These are phyloP conservation scores for Coemansia sp. DNA, from an alignment of 192 early-diverging fungal species.

Conservation along the genomic window DNA sequence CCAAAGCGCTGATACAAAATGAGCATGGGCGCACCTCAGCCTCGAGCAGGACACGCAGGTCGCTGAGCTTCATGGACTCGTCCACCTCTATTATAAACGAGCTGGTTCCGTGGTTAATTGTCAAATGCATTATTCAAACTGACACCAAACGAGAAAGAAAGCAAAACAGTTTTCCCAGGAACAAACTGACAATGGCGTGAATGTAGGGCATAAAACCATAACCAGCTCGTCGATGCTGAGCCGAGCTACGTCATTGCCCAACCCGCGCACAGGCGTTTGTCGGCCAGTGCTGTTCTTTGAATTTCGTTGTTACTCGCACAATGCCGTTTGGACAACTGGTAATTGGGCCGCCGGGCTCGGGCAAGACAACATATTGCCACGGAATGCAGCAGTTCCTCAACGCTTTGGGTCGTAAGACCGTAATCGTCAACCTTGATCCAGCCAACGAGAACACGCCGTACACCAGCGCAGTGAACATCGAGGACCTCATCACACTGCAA, in stretches of 20 bases:
- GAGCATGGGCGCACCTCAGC: constrained; percentile 58
- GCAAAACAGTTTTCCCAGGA: no score
- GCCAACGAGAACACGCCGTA: constrained; percentile 92
- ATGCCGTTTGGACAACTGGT: constrained; percentile 73
- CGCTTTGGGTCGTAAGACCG: constrained; percentile 72
- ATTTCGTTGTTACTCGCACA: background rate
- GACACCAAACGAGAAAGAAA: no score
- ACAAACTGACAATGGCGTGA: no score
- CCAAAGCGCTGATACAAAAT: background rate
- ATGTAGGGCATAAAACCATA: no score
- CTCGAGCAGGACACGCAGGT: constrained; percentile 83
- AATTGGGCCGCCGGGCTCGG: constrained; percentile 91
- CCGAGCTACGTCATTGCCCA: no score
- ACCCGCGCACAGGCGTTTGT: no score
- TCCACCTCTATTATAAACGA: constrained; percentile 63
- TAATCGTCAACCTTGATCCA: constrained; percentile 96
- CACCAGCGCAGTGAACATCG: constrained; percentile 76
- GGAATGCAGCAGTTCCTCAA: constrained; percentile 87
- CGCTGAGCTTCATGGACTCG: constrained; percentile 72
- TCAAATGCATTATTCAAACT: constrained; percentile 28
- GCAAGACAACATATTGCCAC: constrained; percentile 94
- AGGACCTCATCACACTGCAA: constrained; percentile 88
- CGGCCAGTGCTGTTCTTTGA: no score
- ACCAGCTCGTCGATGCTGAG: no score
- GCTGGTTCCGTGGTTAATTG: constrained; percentile 29